Percentiles rank a stretch among this genome's conserved stretches.
These are phyloP conservation scores for Coemansia sp. DNA, from an alignment of 192 early-diverging fungal genomes.

Conservation along the genomic window DNA sequence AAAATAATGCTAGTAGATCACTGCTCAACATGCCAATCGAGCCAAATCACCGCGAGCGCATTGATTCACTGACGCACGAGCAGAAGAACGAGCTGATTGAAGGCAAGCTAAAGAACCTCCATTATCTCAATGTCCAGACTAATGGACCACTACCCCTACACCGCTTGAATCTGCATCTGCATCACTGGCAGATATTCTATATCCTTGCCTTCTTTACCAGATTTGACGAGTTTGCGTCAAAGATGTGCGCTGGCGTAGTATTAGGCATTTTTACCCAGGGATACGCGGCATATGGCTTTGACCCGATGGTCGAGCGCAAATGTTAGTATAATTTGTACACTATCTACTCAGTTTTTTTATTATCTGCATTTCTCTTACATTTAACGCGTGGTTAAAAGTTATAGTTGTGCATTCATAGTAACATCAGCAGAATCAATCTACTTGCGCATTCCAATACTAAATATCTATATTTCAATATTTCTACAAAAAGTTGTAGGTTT, in stretches of 20 bases:
- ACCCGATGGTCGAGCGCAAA: conserved; percentile 52
- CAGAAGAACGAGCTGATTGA: conserved; percentile 22
- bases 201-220: conserved; percentile 75
- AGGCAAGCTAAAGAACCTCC: conserved; percentile 12
- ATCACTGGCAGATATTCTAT: conserved; percentile 87
- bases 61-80: conserved; percentile 16
- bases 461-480: too few species aligned
- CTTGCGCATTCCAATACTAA: too few species aligned
- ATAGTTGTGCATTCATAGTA: too few species aligned
- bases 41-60: conserved; percentile 11
- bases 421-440: too few species aligned
- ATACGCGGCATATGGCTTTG: conserved; percentile 59
- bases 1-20: background rate
- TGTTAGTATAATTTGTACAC: conserved; percentile 4
- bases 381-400: background rate
- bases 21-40: conserved; percentile 28
- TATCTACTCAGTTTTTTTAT: background rate
- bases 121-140: conserved; percentile 29
- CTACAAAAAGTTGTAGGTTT: too few species aligned
- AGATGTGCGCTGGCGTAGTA: conserved; percentile 64
- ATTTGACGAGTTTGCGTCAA: conserved; percentile 67
- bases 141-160: conserved; percentile 21
- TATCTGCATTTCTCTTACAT: background rate
- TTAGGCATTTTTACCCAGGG: conserved; percentile 76
- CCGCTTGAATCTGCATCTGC: conserved; percentile 58